Percentiles rank a stretch among this genome's conserved stretches.
Evolutionary conservation across 1,284 basidiomycete genomes (phyloP).

Genomic region (Wallemia hederae): DNA sequence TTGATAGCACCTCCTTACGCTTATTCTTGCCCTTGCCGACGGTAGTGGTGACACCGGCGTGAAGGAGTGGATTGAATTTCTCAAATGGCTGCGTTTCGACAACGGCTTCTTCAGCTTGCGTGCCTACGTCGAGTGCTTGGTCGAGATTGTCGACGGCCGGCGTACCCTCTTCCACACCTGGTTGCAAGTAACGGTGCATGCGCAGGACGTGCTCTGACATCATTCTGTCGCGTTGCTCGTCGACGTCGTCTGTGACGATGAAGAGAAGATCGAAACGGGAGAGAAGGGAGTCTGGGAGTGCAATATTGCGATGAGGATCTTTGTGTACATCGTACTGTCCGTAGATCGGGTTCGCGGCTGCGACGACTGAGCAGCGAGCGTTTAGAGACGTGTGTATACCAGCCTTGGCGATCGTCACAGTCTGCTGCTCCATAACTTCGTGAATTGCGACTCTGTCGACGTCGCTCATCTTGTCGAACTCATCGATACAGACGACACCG

Average conservation of each 20-base stretch:
- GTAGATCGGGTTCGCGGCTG: constrained; percentile 96
- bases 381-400: constrained; percentile 97
- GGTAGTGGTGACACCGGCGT: constrained; percentile 35
- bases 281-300: constrained; percentile 83
- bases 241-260: constrained; percentile 91
- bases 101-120: constrained; percentile 22
- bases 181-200: constrained; percentile 88
- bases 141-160: constrained; percentile 65
- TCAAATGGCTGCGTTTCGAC: constrained; percentile 59
- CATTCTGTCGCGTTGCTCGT: constrained; percentile 70
- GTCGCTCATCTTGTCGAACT: constrained; percentile 99
- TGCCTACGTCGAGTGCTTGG: constrained; percentile 59
- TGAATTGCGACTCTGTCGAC: constrained; percentile 98
- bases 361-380: constrained; percentile 87
- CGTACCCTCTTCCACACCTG: constrained; percentile 74
- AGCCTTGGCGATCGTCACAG: constrained; percentile 95
- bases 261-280: constrained; percentile 98
- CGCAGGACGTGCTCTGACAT: constrained; percentile 95
- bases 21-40: constrained; percentile 19
- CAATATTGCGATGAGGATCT: constrained; percentile 96
- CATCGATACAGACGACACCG: constrained; percentile 96
- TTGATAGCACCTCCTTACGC: constrained; percentile 61
- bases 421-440: constrained; percentile 99
- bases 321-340: constrained; percentile 99
- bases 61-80: constrained; percentile 84